Evolutionary conservation across 1,139 yeast genomes (phyloP), one percentile per base, ranked within the genome.

Genomic region (Taphrina flavorubra): DNA sequence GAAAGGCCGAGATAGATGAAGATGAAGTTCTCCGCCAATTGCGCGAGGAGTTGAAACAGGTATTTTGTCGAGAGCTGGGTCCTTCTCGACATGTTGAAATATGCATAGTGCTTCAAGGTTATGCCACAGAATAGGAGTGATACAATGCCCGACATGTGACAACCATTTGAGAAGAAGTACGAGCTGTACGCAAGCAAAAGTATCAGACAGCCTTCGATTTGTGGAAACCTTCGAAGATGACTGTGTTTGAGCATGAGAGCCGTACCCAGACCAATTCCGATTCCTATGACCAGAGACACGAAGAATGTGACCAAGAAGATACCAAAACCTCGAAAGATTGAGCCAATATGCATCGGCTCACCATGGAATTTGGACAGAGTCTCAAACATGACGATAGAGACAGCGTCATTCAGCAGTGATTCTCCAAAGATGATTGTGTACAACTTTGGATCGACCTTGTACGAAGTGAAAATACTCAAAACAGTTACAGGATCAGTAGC

Each of bases 401-500:
- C 96, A 56, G 99, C 99, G 80, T 95, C 99, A 77, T 95, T 95
- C 70, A 95, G 81, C 72, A 95, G 81, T 5, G 97, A 90, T 79
- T 95, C 99, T 59, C 99, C 99, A 78, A 95, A 94, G 71, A 95
- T 94, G 72, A 95, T 92, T 31, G 99, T 94, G 80, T 95, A 95
- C 62, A 95, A 82, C 78, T 94, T 94, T 11, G 99, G 99, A 77
- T 95, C 99, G 44, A 95, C 99, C 78, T 92, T 92, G 80, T 95
- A 94, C 16, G 98, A 96, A 76, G 94, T 94, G 82, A 95, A 95
- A 71, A 95, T 95, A 14, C 98, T 92, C 74, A 95, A 81, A 76
- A 95, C 94, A 0, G 99, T 95, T 46, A 95, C 98, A 0, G 99
- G 99, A 77, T 95, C 99, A 0, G 99, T 95, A 31, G 99, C 99